Evolutionary conservation across 192 early-diverging fungal genomes (phyloP), one percentile per base, ranked within the genome.

Genomic region (Podila epicladia): DNA sequence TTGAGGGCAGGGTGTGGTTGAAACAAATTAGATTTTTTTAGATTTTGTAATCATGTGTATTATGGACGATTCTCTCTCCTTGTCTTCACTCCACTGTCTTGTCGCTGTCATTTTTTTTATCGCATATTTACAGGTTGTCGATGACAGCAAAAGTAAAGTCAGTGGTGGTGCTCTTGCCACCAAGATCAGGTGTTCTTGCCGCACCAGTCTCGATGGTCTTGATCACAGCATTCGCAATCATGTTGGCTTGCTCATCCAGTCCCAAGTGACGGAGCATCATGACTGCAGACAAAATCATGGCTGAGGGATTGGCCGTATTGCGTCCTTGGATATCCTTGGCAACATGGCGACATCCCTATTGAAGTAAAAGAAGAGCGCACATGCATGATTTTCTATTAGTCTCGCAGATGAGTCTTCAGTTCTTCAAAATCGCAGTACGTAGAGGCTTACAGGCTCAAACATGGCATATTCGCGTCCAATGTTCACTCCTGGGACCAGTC

Each of bases 261-360:
- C 93, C 92, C 67, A 99, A 83, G 87, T 97, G 97, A 82, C 96
- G 93, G 67, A 99, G 90, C 95, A 99, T 95, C 91, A 96, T 92
- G 61, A 98, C 94, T 32, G 95, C 91, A 32, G 94, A 97, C 69
- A 98, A 87, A 62, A 99, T 79, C 85, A 99, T 86, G 58, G 96
- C 93, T 57, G 96, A 94, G 12, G 97, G 98, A 87, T 99, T 99
- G 80, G 98, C 98, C 29, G 87, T 85, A 94, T 99, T 98, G 82
- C 89, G 85, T 79, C 95, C 95, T 87, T 95, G 90, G 74, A 99
- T 95, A 84, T 97, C 96, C 88, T 92, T 92, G 78, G 94, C 97
- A 62, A 98, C 97, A 87, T 99, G 97, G 88, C 97, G 95, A 86
- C 95, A 98, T 63, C 97, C 93, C 87, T 87, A 67, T 20, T 19